phyloP scores from a whole-genome alignment of 2,329 filamentous ascomycete genomes.

The Exophiala alcalophila region DNA sequence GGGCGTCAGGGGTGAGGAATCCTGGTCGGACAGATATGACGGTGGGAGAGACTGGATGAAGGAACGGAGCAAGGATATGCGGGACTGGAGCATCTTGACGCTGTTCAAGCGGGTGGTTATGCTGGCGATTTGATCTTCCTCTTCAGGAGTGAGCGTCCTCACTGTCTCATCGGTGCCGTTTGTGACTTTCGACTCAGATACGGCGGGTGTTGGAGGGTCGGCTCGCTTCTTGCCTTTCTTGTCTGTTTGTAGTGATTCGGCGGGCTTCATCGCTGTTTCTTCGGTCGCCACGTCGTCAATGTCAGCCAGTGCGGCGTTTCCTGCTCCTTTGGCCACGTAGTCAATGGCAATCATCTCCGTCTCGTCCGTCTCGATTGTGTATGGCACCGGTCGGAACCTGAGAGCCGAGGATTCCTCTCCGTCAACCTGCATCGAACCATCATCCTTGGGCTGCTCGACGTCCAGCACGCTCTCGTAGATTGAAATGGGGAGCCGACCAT shows the following conservation, averaged over 20 bases:
- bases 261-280: conserved; percentile 18
- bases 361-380: conserved; percentile 87
- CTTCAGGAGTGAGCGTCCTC: conserved; percentile 52
- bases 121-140: conserved; percentile 63
- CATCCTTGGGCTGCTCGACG: conserved; percentile 57
- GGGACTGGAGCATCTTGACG: conserved; percentile 83
- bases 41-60: conserved; percentile 74
- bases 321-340: conserved; percentile 80
- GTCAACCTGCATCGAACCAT: conserved; percentile 65
- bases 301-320: conserved; percentile 71
- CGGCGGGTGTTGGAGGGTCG: conserved; percentile 30
- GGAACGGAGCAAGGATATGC: conserved; percentile 67
- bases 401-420: conserved; percentile 59
- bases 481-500: conserved; percentile 81
- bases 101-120: conserved; percentile 89
- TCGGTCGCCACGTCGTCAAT: conserved; percentile 33
- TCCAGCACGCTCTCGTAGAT: conserved; percentile 85
- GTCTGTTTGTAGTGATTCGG: conserved; percentile 16
- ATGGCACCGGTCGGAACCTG: conserved; percentile 78
- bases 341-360: conserved; percentile 98
- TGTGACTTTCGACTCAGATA: conserved; percentile 34
- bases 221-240: conserved; percentile 40
- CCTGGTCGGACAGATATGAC: conserved; percentile 56
- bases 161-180: conserved; percentile 10
- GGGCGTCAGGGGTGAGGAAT: conserved; percentile 33